A percentile compares a stretch with the other conserved stretches of the same genome.
phyloP scores from a whole-genome alignment of 176 grass and related monocot genomes.

The Calamus simplicifolius region DNA sequence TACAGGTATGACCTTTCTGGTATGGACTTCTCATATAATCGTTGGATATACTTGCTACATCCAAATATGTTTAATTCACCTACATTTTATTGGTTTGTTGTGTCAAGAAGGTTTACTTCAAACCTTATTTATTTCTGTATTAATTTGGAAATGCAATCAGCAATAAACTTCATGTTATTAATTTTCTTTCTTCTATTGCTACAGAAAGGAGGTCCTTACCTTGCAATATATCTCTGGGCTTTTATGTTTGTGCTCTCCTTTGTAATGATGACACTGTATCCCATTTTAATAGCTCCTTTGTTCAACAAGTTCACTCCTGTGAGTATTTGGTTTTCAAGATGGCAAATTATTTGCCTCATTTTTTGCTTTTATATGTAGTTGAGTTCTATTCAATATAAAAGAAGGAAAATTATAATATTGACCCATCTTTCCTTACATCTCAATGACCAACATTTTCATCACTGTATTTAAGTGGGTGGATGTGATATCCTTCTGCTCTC shows the following conservation, averaged over 20 bases:
- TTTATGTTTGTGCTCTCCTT: constrained; percentile 92
- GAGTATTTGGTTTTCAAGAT: constrained; percentile 28
- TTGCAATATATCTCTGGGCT: constrained; percentile 95
- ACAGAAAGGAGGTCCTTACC: constrained; percentile 95
- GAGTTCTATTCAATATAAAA: no score
- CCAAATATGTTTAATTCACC: no score
- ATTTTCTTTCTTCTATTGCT: constrained; percentile 21
- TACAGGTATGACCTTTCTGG: constrained; percentile 43
- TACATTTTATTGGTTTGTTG: no score
- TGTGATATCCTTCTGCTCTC: no score
- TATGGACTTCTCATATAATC: no score
- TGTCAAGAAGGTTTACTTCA: no score
- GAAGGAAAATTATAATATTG: no score
- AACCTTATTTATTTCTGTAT: no score
- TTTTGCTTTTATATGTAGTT: constrained; percentile 13
- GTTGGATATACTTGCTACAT: no score
- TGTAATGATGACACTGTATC: constrained; percentile 94
- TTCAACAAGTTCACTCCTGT: constrained; percentile 99
- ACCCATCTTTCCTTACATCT: not conserved
- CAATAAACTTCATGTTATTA: no score
- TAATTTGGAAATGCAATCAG: no score
- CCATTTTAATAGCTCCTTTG: constrained; percentile 82
- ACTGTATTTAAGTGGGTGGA: not conserved
- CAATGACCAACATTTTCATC: not conserved
- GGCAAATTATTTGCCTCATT: constrained; percentile 6